Evolutionary conservation across 306 rosid genomes (phyloP).

Genomic region (Begonia fuchsioides): DNA sequence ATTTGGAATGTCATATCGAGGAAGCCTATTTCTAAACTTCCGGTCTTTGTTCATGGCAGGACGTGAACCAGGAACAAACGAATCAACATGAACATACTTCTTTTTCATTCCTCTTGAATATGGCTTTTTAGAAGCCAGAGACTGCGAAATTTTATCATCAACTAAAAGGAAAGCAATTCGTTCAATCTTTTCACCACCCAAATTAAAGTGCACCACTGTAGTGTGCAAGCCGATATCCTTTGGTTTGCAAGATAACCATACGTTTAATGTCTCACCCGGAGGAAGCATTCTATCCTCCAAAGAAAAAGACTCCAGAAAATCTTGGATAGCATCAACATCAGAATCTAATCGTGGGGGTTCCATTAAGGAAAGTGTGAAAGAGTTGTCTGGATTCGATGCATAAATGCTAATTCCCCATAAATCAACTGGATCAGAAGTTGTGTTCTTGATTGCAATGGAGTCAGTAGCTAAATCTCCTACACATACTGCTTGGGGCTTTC

Average conservation of each 20-base stretch:
- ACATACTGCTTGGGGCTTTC: slow-evolving; percentile 48
- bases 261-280: slow-evolving; percentile 43
- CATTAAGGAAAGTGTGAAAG: slow-evolving; percentile 64
- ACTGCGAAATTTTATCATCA: slow-evolving; percentile 67
- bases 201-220: slow-evolving; percentile 49
- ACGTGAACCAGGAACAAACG: slow-evolving; percentile 28
- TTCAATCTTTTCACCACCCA: slow-evolving; percentile 54
- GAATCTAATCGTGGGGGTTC: slow-evolving; percentile 47
- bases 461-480: slow-evolving; percentile 44
- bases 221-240: slow-evolving; percentile 67
- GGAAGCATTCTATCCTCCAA: slow-evolving; percentile 79
- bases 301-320: slow-evolving; percentile 39
- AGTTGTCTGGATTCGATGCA: slow-evolving; percentile 59
- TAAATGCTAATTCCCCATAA: slow-evolving; percentile 68
- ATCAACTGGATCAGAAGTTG: slow-evolving; percentile 49
- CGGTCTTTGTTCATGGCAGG: slow-evolving; percentile 19
- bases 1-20: slow-evolving; percentile 45
- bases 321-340: slow-evolving; percentile 14
- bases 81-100: slow-evolving; percentile 29
- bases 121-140: slow-evolving; percentile 47
- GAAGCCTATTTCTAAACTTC: slow-evolving; percentile 42
- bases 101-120: slow-evolving; percentile 41
- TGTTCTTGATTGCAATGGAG: slow-evolving; percentile 43
- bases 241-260: slow-evolving; percentile 88
- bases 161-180: slow-evolving; percentile 64